Evolutionary conservation across 257 asterid species (phyloP).

Genomic region (Penstemon newberryi): DNA sequence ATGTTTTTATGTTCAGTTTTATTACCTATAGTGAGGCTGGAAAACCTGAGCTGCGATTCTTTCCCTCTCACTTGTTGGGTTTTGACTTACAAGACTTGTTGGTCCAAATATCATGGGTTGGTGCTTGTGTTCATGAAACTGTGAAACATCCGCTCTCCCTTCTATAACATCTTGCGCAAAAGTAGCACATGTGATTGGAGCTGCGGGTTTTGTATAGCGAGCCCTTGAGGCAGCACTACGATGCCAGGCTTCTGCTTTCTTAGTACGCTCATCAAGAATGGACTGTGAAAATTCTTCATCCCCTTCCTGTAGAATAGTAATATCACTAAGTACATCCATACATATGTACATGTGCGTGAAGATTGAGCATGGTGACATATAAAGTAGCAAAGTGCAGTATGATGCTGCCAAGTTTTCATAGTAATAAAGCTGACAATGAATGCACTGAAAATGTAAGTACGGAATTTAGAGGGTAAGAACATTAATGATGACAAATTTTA

Average conservation of each 20-base stretch:
- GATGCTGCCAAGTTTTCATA: not conserved
- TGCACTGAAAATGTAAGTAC: not conserved
- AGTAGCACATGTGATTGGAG: constrained; percentile 96
- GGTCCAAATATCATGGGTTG: constrained; percentile 97
- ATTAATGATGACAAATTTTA: not conserved
- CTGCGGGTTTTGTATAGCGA: constrained; percentile 60
- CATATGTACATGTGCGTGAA: constrained; percentile 1
- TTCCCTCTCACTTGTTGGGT: constrained; percentile 87
- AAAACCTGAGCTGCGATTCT: constrained; percentile 91
- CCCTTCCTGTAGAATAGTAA: constrained; percentile 57
- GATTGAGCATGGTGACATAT: not conserved
- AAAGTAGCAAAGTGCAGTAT: constrained; percentile 2
- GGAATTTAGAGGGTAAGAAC: not conserved
- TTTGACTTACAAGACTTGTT: constrained; percentile 68
- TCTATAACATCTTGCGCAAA: constrained; percentile 96
- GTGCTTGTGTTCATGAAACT: constrained; percentile 86
- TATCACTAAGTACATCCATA: constrained; percentile 18
- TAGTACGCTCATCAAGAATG: constrained; percentile 73
- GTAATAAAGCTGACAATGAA: not conserved
- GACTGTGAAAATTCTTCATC: constrained; percentile 54
- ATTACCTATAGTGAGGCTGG: constrained; percentile 87
- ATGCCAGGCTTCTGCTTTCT: constrained; percentile 91
- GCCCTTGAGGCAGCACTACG: constrained; percentile 78
- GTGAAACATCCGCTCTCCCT: constrained; percentile 75
- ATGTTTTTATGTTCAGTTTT: not conserved